phyloP scores from a whole-genome alignment of 2,329 filamentous ascomycete species.

The Hortaea sp. region DNA sequence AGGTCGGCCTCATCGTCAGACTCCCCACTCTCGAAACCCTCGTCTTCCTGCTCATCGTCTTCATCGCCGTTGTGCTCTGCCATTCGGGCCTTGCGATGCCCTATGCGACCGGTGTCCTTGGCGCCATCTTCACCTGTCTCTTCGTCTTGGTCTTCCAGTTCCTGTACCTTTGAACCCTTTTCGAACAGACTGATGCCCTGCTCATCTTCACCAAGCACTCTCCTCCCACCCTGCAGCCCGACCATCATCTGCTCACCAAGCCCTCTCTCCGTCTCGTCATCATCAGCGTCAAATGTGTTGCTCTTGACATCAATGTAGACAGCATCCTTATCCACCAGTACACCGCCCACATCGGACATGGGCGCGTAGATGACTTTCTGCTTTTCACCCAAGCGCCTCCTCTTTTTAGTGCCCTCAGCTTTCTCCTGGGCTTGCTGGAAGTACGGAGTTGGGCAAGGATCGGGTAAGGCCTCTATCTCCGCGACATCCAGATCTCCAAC shows the following conservation, averaged over 20 bases:
- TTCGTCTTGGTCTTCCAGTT: constrained; percentile 39
- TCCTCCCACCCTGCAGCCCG: constrained; percentile 71
- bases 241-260: constrained; percentile 93
- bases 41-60: constrained; percentile 43
- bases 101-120: constrained; percentile 19
- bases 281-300: constrained; percentile 59
- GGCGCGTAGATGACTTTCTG: constrained; percentile 94
- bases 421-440: constrained; percentile 84
- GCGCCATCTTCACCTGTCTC: constrained; percentile 21
- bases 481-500: constrained; percentile 80
- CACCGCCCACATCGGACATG: constrained; percentile 94
- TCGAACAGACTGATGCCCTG: constrained; percentile 79
- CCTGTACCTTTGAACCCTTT: constrained; percentile 58
- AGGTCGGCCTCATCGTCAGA: constrained; percentile 47
- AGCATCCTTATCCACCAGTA: constrained; percentile 93
- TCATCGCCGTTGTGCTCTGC: constrained; percentile 37
- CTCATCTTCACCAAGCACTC: constrained; percentile 70
- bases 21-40: constrained; percentile 37
- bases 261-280: constrained; percentile 62
- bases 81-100: constrained; percentile 42
- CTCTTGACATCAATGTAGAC: constrained; percentile 76
- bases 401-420: constrained; percentile 67
- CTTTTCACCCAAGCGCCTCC: constrained; percentile 82
- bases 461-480: constrained; percentile 76
- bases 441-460: constrained; percentile 87